Evolutionary conservation across 73 alveolate genomes (phyloP).

Genomic region (Symbiodinium pilosum): DNA sequence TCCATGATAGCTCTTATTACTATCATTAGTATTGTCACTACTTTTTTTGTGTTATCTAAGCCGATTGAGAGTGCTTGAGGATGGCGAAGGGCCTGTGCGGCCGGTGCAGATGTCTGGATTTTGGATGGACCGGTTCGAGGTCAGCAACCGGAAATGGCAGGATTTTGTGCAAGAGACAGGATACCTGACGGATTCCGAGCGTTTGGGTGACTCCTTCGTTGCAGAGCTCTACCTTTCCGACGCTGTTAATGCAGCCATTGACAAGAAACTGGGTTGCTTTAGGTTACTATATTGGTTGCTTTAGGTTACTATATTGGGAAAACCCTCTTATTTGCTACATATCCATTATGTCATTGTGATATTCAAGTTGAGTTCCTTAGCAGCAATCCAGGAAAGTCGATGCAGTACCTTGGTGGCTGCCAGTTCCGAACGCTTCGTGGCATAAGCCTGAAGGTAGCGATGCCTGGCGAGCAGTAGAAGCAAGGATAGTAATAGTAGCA

Average conservation of each 20-base stretch:
- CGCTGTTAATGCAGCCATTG: conserved; percentile 1
- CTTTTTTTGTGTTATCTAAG: no score
- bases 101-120: conserved; percentile 81
- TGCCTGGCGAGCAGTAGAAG: neutral
- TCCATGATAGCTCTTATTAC: neutral
- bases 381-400: no score
- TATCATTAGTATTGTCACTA: no score
- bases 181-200: conserved; percentile 78
- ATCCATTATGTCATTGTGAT: neutral
- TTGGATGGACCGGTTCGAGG: conserved; percentile 57
- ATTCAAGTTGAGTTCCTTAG: neutral
- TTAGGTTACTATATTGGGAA: no score
- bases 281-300: neutral
- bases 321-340: no score
- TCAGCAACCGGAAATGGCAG: conserved; percentile 40
- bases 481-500: no score
- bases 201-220: conserved; percentile 85
- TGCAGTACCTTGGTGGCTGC: conserved; percentile 91
- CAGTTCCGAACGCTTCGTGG: conserved; percentile 85
- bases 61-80: neutral
- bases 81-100: conserved; percentile 87
- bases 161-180: conserved; percentile 47
- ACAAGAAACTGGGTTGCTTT: conserved; percentile 40
- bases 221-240: conserved; percentile 85
- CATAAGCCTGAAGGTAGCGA: conserved; percentile 71